Percentiles rank a stretch among this genome's conserved stretches.
These are phyloP conservation scores for Hirschioporus abietinus DNA, from an alignment of 768 basidiomycete genomes.

Conservation along the genomic window DNA sequence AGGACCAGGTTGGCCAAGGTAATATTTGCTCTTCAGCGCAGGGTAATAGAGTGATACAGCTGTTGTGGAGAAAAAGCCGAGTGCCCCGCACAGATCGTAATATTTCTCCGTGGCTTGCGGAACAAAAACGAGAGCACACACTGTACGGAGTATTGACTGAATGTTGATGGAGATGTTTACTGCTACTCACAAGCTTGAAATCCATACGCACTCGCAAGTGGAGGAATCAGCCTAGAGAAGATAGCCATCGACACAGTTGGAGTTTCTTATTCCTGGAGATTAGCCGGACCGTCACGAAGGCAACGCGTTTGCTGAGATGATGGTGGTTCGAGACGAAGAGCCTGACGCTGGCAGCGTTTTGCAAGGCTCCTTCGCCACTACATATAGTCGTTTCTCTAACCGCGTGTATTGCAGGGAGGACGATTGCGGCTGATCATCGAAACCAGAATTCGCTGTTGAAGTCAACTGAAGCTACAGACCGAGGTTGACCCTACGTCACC, in stretches of 20 bases:
- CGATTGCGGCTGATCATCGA: neutral
- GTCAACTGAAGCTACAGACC: neutral
- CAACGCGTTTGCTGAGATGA: neutral
- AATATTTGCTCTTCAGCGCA: constrained; percentile 42
- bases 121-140: constrained; percentile 55
- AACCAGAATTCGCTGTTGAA: neutral
- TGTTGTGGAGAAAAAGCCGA: constrained; percentile 62
- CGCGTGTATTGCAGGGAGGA: neutral
- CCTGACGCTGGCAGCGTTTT: neutral
- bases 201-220: constrained; percentile 42
- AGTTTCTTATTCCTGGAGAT: neutral
- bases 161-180: constrained; percentile 2
- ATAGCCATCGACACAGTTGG: constrained; percentile 31
- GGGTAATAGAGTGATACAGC: constrained; percentile 61
- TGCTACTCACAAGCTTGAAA: constrained; percentile 39
- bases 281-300: neutral
- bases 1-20: constrained; percentile 29
- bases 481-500: neutral
- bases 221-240: constrained; percentile 50
- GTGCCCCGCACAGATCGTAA: constrained; percentile 61
- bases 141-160: constrained; percentile 23
- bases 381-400: neutral
- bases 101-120: constrained; percentile 60
- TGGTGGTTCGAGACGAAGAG: neutral
- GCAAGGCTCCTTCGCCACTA: neutral